Evolutionary conservation across 805 yeast species (phyloP).

Genomic region (Lachancea sp.): DNA sequence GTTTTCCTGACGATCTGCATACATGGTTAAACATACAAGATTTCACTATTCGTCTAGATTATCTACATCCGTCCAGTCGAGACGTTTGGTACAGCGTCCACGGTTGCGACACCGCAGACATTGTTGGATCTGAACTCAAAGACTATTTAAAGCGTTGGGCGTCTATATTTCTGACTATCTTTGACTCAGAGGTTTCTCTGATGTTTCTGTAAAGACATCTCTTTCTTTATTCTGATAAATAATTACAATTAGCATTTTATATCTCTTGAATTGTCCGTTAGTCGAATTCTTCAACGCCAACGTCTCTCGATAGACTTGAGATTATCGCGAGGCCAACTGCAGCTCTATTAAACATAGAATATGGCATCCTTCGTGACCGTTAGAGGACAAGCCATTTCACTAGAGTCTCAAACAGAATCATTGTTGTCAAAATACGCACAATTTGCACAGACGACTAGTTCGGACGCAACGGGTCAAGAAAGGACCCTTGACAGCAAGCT

Average conservation of each 20-base stretch:
- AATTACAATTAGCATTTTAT: not conserved
- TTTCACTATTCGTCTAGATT: conserved; percentile 12
- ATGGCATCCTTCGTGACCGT: conserved; percentile 56
- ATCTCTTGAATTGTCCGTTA: too few species aligned
- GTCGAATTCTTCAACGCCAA: too few species aligned
- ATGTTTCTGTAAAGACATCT: not conserved
- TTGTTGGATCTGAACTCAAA: conserved; percentile 15
- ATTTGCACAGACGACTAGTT: conserved; percentile 45
- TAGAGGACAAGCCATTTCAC: conserved; percentile 58
- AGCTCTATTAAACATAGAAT: too few species aligned
- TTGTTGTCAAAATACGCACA: conserved; percentile 48
- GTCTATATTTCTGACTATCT: conserved; percentile 14
- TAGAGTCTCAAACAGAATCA: conserved; percentile 63
- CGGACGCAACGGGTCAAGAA: conserved; percentile 46
- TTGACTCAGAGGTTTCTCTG: conserved; percentile 5
- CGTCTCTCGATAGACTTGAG: not conserved
- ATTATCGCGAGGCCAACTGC: not conserved
- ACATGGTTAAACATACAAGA: conserved; percentile 5
- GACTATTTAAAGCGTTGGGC: conserved; percentile 24
- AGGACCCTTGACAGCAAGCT: conserved; percentile 38
- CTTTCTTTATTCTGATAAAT: too few species aligned
- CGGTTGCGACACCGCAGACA: conserved; percentile 26
- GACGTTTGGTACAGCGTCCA: conserved; percentile 25
- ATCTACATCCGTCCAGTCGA: conserved; percentile 2
- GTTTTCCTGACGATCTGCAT: conserved; percentile 12